Percentiles rank a stretch among this genome's conserved stretches.
Conservation (phyloP, 148 eudicot species). For the Nyssa sinensis region DNA sequence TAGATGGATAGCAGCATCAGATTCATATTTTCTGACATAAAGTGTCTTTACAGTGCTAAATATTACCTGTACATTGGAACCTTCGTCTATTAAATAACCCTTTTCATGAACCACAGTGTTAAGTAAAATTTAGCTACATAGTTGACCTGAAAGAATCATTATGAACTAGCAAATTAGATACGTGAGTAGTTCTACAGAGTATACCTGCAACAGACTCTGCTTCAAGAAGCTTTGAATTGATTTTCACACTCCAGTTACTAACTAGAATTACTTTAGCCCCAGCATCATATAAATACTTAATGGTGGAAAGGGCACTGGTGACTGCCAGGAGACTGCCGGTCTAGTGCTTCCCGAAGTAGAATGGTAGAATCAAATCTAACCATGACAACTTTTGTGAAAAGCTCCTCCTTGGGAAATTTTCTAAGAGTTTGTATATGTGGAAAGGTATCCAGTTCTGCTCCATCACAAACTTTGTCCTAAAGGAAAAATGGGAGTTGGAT, state of each 20-base stretch:
- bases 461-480: conserved; percentile 36
- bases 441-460: conserved; percentile 24
- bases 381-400: conserved; percentile 59
- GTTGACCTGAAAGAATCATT: neutral
- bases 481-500: conserved; percentile 1
- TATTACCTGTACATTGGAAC: neutral
- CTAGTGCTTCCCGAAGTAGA: conserved; percentile 35
- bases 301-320: conserved; percentile 47
- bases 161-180: conserved; percentile 1
- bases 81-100: neutral
- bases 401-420: conserved; percentile 56
- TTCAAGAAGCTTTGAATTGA: conserved; percentile 32
- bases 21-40: conserved; percentile 2
- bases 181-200: neutral
- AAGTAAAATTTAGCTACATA: neutral
- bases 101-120: neutral
- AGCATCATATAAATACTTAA: conserved; percentile 51
- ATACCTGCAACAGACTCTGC: conserved; percentile 63
- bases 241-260: conserved; percentile 56
- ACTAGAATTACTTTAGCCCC: conserved; percentile 61
- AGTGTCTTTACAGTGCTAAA: neutral
- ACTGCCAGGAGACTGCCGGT: conserved; percentile 25
- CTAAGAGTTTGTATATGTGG: conserved; percentile 73
- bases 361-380: conserved; percentile 76
- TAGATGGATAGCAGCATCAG: neutral